These are phyloP conservation scores for Alternaria brassicae DNA, from an alignment of 2,329 filamentous ascomycete genomes.

Conservation along the genomic window DNA sequence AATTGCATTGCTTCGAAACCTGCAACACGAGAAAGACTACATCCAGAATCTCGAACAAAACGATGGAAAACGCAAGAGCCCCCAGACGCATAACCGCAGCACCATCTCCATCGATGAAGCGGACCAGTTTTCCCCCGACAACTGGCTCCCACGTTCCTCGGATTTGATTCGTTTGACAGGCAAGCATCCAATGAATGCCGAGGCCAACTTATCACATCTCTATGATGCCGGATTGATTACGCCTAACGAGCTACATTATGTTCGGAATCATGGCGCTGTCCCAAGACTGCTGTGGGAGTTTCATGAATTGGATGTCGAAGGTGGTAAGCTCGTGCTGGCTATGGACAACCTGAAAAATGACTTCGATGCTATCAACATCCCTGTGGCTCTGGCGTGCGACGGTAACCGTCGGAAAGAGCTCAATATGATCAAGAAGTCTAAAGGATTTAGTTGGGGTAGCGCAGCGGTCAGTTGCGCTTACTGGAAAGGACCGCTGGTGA, in stretches of 20 bases:
- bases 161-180: conserved; percentile 60
- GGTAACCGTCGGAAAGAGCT: neutral
- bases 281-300: neutral
- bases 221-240: neutral
- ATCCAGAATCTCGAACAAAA: conserved; percentile 53
- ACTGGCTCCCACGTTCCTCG: conserved; percentile 59
- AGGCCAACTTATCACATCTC: conserved; percentile 50
- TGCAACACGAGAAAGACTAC: conserved; percentile 56
- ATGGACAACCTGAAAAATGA: neutral
- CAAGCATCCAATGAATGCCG: conserved; percentile 62
- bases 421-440: neutral
- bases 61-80: conserved; percentile 52
- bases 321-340: neutral
- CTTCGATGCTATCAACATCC: neutral
- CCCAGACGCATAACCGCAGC: conserved; percentile 41
- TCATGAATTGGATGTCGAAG: neutral
- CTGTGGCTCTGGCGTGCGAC: neutral
- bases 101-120: conserved; percentile 55
- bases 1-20: conserved; percentile 45
- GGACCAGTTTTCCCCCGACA: conserved; percentile 62
- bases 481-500: neutral
- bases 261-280: neutral
- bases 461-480: neutral
- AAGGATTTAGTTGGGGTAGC: neutral
- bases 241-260: neutral